Evolutionary conservation across 1,139 yeast genomes (phyloP), one percentile per base, ranked within the genome.

Genomic region (Komagataea norvegica): DNA sequence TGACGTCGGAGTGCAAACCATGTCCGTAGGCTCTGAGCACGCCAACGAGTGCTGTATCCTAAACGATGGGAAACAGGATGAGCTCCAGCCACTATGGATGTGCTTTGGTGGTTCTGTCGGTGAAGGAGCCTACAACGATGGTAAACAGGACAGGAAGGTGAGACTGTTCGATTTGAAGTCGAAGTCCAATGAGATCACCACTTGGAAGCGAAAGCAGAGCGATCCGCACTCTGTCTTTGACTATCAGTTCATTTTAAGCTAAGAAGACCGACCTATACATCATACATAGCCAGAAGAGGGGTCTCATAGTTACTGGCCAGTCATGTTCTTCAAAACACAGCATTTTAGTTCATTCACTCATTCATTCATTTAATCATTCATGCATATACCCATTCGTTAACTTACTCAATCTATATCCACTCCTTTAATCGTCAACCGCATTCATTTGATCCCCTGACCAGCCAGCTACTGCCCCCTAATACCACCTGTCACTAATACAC

Each of bases 51-150:
- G 76, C 11, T 74, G 79, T 48, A 54, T 72, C 7, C 47, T 45
- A n/a, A 39, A 47, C 3, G 43, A 47, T 8, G 49, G 40, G 8
- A 21, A 30, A 10, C 15, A 34, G 2, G 41, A 31, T 6, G 33
- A 32, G 2, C 33, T 49, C 4, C 49, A 47, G 3, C 43, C 44
- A 7, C 55, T 73, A 46, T 74, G 79, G 79, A 56, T 74, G 40
- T 74, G 80, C 49, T 74, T 70, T 45, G 77, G 77, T 2, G 79
- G 79, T 24, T 73, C 73, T 1, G 59, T 64, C 8, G 79, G 79
- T 14, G 74, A 72, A 52, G 77, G 74, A 22, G 74, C 72, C 3
- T 67, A 65, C 42, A 52, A 48, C 8, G 40, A 37, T 21, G 34
- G 38, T 2, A 33, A 39, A 11, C 34, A 31, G 34, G 70, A 49